Percentiles rank a stretch among this genome's conserved stretches.
Conservation (phyloP, 768 basidiomycete species). For the Infundibulicybe gibba region DNA sequence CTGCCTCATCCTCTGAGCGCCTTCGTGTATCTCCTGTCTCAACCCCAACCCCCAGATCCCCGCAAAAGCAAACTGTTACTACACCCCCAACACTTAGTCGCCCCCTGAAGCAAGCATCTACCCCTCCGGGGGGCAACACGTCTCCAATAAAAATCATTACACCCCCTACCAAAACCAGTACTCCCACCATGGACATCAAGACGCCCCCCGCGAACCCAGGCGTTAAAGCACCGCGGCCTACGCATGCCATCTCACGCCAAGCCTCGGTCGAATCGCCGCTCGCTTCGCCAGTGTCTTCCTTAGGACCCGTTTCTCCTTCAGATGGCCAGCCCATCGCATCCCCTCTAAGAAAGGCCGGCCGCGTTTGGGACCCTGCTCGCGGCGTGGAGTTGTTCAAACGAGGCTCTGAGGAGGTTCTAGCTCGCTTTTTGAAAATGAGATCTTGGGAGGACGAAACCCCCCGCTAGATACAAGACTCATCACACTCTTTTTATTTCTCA, state of each 20-base stretch:
- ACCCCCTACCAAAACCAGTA: constrained; percentile 20
- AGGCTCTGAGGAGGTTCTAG: constrained; percentile 83
- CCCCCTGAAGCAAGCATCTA: constrained; percentile 13
- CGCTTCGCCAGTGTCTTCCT: constrained; percentile 52
- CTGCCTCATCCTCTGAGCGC: constrained; percentile 7
- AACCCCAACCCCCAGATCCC: neutral
- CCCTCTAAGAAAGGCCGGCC: constrained; percentile 42
- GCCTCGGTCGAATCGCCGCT: constrained; percentile 48
- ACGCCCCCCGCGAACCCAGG: constrained; percentile 12
- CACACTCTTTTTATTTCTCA: no score
- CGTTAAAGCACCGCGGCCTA: constrained; percentile 7
- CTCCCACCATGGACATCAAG: constrained; percentile 3
- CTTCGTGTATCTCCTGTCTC: neutral
- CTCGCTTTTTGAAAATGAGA: constrained; percentile 78
- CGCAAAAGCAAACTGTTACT: neutral
- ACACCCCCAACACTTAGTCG: constrained; percentile 1
- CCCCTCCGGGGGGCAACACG: constrained; percentile 6
- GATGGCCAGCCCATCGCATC: constrained; percentile 31
- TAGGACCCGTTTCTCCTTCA: constrained; percentile 48
- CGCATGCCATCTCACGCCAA: constrained; percentile 27
- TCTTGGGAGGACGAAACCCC: constrained; percentile 57
- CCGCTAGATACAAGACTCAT: neutral
- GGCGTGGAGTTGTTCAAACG: constrained; percentile 84
- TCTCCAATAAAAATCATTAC: constrained; percentile 4
- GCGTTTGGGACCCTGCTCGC: constrained; percentile 85